phyloP scores from a whole-genome alignment of 331 rosid species.

The Pyrus hybrid region DNA sequence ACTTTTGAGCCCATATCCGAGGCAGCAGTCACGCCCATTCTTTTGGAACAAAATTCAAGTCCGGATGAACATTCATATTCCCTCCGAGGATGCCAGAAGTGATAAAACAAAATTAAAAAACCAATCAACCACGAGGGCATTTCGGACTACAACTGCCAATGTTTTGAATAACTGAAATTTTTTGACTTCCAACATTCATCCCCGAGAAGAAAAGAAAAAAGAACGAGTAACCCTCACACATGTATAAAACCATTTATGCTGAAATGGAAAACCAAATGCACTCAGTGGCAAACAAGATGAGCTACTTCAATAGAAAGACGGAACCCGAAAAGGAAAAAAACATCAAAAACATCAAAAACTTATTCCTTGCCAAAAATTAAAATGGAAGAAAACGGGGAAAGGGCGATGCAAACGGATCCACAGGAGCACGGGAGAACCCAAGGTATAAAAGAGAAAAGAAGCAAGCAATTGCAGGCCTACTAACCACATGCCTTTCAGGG shows the following conservation, averaged over 20 bases:
- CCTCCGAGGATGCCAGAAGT: no score
- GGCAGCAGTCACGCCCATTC: no score
- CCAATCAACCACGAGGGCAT: no score
- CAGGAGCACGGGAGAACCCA: background rate
- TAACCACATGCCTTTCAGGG: background rate
- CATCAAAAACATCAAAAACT: background rate
- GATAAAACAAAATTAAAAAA: no score
- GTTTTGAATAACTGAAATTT: no score
- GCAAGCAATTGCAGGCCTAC: conserved; percentile 10
- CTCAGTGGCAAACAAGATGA: background rate
- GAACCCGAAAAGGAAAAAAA: background rate
- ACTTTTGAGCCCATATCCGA: no score
- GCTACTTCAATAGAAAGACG: background rate
- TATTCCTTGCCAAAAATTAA: conserved; percentile 10
- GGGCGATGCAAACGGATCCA: background rate
- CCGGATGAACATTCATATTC: no score
- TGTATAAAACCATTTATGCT: background rate
- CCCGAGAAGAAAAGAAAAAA: background rate
- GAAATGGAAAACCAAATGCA: no score
- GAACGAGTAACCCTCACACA: background rate
- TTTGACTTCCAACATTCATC: background rate
- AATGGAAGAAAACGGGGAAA: background rate
- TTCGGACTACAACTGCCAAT: no score
- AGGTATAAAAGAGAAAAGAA: background rate
- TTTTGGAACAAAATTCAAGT: no score